Percentiles rank a stretch among this genome's conserved stretches.
Conservation (phyloP, 1,284 basidiomycete genomes). For the Lentinula novae-zelandiae region DNA sequence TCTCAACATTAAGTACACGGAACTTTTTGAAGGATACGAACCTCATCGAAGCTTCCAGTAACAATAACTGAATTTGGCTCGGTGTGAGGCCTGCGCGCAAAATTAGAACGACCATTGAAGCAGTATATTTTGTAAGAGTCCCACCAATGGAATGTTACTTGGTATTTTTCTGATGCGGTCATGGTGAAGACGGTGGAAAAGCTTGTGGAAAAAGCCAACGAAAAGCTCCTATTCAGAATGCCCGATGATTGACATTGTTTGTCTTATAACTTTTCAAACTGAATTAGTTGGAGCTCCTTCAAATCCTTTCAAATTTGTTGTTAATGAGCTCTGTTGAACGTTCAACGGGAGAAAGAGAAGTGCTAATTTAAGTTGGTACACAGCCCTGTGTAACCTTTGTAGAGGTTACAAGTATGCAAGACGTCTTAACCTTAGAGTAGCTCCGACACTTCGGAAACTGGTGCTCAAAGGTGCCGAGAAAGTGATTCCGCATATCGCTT, state of each 20-base stretch:
- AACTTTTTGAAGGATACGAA: slow-evolving; percentile 30
- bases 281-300: too few species aligned
- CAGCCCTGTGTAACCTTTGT: too few species aligned
- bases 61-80: slow-evolving; percentile 60
- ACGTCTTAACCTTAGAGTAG: too few species aligned
- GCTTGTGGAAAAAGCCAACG: background rate
- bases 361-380: too few species aligned
- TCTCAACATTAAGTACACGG: background rate
- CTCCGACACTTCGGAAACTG: too few species aligned
- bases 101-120: slow-evolving; percentile 9
- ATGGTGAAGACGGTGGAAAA: slow-evolving; percentile 19
- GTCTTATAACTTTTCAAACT: background rate
- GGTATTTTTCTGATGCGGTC: slow-evolving; percentile 34
- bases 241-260: background rate
- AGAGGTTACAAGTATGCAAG: too few species aligned
- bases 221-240: background rate
- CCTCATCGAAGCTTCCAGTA: slow-evolving; percentile 76
- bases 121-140: slow-evolving; percentile 8
- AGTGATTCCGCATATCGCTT: too few species aligned
- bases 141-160: slow-evolving; percentile 45
- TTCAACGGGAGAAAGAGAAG: too few species aligned
- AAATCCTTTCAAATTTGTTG: too few species aligned
- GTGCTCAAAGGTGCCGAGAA: too few species aligned
- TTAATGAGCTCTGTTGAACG: too few species aligned
- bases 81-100: slow-evolving; percentile 47